Percentiles rank a stretch among this genome's conserved stretches.
These are phyloP conservation scores for Aureobasidium vineae DNA, from an alignment of 2,329 filamentous ascomycete species.

Conservation along the genomic window DNA sequence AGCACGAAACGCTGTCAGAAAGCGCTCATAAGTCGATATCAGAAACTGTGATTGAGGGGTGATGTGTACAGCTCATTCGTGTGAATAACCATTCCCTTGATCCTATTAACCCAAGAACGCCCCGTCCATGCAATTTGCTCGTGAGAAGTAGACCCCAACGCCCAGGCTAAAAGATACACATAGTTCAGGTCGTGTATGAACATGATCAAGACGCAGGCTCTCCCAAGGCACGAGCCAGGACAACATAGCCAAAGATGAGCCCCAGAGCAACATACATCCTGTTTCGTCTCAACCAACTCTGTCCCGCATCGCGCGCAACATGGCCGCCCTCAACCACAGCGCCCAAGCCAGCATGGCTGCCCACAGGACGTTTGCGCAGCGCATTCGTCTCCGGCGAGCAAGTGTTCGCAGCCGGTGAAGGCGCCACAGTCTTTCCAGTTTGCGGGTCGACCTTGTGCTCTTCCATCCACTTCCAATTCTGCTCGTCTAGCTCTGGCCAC, in stretches of 20 bases:
- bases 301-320: conserved; percentile 71
- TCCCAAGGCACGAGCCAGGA: conserved; percentile 72
- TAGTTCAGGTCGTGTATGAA: neutral
- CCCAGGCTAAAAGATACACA: conserved; percentile 25
- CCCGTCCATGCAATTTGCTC: neutral
- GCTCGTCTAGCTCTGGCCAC: conserved; percentile 84
- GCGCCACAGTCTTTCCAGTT: conserved; percentile 57
- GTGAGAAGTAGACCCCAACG: conserved; percentile 27
- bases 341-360: conserved; percentile 54
- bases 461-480: conserved; percentile 92
- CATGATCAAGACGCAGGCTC: conserved; percentile 31
- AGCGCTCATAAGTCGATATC: neutral
- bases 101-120: neutral
- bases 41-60: neutral
- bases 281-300: conserved; percentile 78
- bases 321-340: conserved; percentile 75
- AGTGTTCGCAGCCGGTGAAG: conserved; percentile 46
- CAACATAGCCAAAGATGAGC: conserved; percentile 75
- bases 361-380: conserved; percentile 61
- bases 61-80: neutral
- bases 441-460: conserved; percentile 73
- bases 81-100: neutral
- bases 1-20: neutral
- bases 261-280: conserved; percentile 71
- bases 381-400: conserved; percentile 64